A percentile compares a stretch with the other conserved stretches of the same genome.
Conservation (phyloP, 371 early-diverging fungal genomes). For the Zancudomyces culisetae region DNA sequence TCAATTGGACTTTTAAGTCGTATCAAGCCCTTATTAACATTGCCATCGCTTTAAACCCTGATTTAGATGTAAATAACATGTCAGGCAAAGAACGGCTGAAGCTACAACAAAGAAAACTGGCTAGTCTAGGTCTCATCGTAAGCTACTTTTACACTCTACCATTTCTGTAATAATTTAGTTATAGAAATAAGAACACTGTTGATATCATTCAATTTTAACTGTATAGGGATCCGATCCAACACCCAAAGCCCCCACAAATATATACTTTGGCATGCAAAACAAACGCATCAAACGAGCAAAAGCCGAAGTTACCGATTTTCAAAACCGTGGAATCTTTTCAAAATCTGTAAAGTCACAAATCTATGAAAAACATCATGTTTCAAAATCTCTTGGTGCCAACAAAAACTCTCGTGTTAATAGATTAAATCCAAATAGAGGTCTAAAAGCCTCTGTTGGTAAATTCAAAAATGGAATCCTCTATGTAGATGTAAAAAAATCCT, state of each 20-base stretch:
- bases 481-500: too few species aligned
- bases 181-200: too few species aligned
- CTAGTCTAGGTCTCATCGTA: neutral
- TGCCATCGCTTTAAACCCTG: neutral
- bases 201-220: too few species aligned
- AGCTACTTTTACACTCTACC: too few species aligned
- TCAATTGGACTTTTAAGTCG: neutral
- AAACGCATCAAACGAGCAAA: constrained; percentile 9
- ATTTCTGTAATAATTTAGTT: too few species aligned
- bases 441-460: neutral
- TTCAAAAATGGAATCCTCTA: neutral
- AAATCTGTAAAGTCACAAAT: constrained; percentile 12
- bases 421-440: neutral
- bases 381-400: neutral
- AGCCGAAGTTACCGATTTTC: constrained; percentile 13
- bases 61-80: neutral
- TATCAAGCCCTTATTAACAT: neutral
- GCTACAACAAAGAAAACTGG: neutral
- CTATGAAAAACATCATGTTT: constrained; percentile 4
- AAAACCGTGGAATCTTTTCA: constrained; percentile 13
- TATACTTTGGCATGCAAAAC: constrained; percentile 6
- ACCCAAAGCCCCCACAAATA: constrained; percentile 1
- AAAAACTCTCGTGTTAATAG: neutral
- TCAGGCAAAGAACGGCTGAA: constrained; percentile 4
- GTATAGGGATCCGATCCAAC: too few species aligned